These are phyloP conservation scores for Stentor coeruleus DNA, from an alignment of 73 alveolate species.

Conservation along the genomic window DNA sequence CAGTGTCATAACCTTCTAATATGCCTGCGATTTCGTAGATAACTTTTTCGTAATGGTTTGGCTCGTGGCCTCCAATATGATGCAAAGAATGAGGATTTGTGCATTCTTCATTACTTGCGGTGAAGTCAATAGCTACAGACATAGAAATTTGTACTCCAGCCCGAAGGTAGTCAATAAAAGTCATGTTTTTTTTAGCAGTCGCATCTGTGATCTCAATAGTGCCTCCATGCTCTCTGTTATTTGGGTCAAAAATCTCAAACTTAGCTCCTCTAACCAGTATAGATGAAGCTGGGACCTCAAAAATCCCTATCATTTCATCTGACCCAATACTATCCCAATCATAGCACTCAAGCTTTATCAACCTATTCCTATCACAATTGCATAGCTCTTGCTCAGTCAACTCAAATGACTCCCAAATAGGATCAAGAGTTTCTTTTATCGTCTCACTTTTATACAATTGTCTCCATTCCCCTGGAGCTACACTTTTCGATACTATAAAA, in stretches of 20 bases:
- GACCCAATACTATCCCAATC: not conserved
- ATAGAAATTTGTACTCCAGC: constrained; percentile 73
- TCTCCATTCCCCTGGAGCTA: not conserved
- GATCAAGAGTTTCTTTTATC: not conserved
- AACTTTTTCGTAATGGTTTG: constrained; percentile 70
- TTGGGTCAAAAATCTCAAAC: not conserved
- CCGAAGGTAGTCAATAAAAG: constrained; percentile 66
- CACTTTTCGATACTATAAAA: not conserved
- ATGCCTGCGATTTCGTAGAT: constrained; percentile 61
- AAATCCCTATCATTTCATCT: not conserved
- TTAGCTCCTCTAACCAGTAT: not conserved
- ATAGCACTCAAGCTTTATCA: not conserved
- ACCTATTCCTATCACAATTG: not conserved
- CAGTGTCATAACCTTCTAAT: constrained; percentile 71
- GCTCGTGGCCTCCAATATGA: constrained; percentile 42
- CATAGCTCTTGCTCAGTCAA: not conserved
- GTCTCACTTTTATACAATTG: no score
- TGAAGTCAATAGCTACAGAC: constrained; percentile 73
- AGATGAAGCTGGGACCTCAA: not conserved
- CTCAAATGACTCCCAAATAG: not conserved
- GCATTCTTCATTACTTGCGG: constrained; percentile 73
- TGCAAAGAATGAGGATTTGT: constrained; percentile 53
- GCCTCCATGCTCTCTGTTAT: not conserved
- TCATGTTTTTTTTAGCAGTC: not conserved
- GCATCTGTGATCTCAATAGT: not conserved